Percentiles rank a stretch among this genome's conserved stretches.
Evolutionary conservation across 495 filamentous ascomycete species (phyloP).

Genomic region (Bacidia gigantensis): DNA sequence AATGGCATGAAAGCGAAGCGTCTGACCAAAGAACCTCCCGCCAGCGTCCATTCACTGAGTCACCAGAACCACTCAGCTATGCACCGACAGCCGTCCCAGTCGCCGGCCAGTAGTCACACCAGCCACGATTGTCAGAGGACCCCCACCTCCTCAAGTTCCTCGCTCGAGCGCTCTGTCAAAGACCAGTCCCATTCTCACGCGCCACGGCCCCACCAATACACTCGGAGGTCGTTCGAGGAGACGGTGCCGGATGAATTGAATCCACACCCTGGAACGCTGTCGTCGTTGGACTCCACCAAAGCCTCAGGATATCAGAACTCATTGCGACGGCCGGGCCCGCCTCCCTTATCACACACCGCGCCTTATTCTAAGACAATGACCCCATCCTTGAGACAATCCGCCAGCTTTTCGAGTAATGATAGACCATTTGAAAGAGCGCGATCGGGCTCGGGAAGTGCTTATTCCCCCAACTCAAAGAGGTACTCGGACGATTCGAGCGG

Average conservation of each 20-base stretch:
- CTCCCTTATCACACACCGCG: slow-evolving; percentile 38
- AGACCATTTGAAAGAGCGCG: slow-evolving; percentile 42
- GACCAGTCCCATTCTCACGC: slow-evolving; percentile 26
- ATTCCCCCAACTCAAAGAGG: slow-evolving; percentile 43
- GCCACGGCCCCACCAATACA: slow-evolving; percentile 21
- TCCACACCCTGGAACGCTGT: slow-evolving; percentile 54
- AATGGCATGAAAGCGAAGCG: slow-evolving; percentile 8
- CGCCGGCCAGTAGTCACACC: slow-evolving; percentile 31
- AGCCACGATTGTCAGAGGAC: slow-evolving; percentile 35
- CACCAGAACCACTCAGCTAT: slow-evolving; percentile 37
- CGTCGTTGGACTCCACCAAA: slow-evolving; percentile 47
- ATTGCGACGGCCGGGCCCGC: slow-evolving; percentile 23
- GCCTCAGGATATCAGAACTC: slow-evolving; percentile 35
- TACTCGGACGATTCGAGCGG: slow-evolving; percentile 66
- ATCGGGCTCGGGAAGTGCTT: slow-evolving; percentile 29
- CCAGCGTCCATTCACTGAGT: slow-evolving; percentile 18
- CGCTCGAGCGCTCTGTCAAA: slow-evolving; percentile 37
- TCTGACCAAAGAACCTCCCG: slow-evolving; percentile 18
- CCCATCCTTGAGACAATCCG: slow-evolving; percentile 60
- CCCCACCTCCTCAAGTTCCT: slow-evolving; percentile 37
- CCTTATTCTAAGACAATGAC: slow-evolving; percentile 42
- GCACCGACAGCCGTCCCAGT: slow-evolving; percentile 49
- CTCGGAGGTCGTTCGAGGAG: slow-evolving; percentile 39
- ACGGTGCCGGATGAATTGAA: slow-evolving; percentile 58
- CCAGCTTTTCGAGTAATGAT: slow-evolving; percentile 59